Base-by-base conservation (phyloP, 768 basidiomycete species). In the Myochromella boudieri region DNA sequence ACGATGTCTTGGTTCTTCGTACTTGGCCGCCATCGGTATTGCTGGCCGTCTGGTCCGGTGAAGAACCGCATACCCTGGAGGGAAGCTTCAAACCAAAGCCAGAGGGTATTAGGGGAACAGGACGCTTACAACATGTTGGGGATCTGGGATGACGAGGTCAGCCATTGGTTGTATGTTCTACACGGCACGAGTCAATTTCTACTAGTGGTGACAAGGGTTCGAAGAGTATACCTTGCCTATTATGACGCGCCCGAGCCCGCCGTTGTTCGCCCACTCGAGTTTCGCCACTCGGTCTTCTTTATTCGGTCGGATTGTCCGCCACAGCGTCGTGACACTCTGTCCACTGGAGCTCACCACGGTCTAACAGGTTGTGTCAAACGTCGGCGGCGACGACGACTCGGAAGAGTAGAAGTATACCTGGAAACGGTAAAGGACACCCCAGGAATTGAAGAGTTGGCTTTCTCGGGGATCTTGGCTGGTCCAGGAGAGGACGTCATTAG, bases 221-320 rank as follows among this genome's bases (percentile, higher is more conserved):
- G 46, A 20, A 46, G 43, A 37, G 56, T 63, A 45, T 54, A 88
- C 89, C 77, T 91, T 91, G 60, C 91, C 90, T 60, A 93, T 87
- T 50, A 87, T 75, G 57, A 89, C 84, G 58, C 90, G 87, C 51
- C 90, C 90, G 41, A 92, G 83, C 46, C 86, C 84, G 51, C 89
- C 90, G 55, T 81, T 89, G 38, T 84, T 71, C 46, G 86, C 79
- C 90, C 90, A 93, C 67, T 93, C 91, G 43, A 92, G 80, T 70
- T 84, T 90, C 54, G 90, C 90, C 60, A 91, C 84, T 36, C 88
- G 84, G 64, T 93, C 90, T 70, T 91, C 89, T 63, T 86, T 89
- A 70, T 85, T 88, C 48, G 85, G 76, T 41, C 89, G 85, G 58
- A 88, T 84, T n/a, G 85, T 70, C 48, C 87, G 82, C 81, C 80